Percentiles rank a stretch among this genome's conserved stretches.
phyloP scores from a whole-genome alignment of 2,329 filamentous ascomycete genomes.

The Didymella segeticola region DNA sequence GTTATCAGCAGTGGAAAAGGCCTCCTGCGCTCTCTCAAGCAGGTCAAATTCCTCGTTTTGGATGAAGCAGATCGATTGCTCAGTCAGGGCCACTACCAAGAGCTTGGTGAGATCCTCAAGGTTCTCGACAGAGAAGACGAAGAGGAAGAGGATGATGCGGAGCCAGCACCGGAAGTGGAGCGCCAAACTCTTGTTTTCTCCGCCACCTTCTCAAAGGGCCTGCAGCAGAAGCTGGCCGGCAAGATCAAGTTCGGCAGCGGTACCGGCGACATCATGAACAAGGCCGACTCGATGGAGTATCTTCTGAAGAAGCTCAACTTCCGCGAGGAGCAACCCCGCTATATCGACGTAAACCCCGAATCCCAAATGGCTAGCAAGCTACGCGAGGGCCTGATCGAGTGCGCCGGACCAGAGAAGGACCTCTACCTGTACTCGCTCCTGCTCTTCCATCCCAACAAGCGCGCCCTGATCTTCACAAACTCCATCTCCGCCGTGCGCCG shows the following conservation, averaged over 20 bases:
- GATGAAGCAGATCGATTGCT: conserved; percentile 94
- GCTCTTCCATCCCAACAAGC: conserved; percentile 78
- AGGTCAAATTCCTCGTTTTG: conserved; percentile 82
- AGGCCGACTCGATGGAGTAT: conserved; percentile 89
- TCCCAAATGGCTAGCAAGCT: conserved; percentile 87
- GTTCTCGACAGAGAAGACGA: conserved; percentile 73
- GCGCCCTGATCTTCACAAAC: conserved; percentile 92
- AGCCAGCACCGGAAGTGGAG: conserved; percentile 43
- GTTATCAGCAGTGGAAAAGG: conserved; percentile 79
- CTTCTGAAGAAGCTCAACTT: conserved; percentile 90
- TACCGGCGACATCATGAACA: conserved; percentile 66
- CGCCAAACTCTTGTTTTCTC: conserved; percentile 96
- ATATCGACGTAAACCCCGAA: conserved; percentile 88
- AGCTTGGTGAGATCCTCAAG: conserved; percentile 85
- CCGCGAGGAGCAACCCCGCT: conserved; percentile 80
- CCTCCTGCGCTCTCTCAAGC: conserved; percentile 72
- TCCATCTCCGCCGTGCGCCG: conserved; percentile 92
- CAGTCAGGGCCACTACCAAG: conserved; percentile 93
- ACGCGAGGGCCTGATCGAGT: conserved; percentile 90
- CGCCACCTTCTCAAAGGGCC: conserved; percentile 88
- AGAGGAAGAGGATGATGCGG: conserved; percentile 24
- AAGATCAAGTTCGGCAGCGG: conserved; percentile 65
- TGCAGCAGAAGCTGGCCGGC: conserved; percentile 89
- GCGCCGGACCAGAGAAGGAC: conserved; percentile 93
- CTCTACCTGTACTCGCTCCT: conserved; percentile 90